Evolutionary conservation across 2,329 filamentous ascomycete species (phyloP), one percentile per base, ranked within the genome.

Genomic region (Trichoderma sp.): DNA sequence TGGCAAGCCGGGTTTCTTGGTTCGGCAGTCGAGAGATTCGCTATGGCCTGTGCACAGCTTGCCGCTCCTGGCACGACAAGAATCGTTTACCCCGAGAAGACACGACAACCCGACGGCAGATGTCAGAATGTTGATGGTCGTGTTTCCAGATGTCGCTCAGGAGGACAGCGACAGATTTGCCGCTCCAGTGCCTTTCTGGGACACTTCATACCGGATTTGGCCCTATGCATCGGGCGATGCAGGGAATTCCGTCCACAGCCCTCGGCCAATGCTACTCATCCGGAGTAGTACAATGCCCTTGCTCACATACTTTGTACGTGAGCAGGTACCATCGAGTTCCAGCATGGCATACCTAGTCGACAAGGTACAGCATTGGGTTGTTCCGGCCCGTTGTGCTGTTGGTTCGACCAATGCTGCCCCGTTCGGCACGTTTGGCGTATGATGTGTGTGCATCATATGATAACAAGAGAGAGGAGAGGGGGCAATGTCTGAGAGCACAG

Each of bases 21-120:
- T n/a, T 66, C 62, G 62, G 67, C 63, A 63, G 52, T 66, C 63
- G 57, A 39, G 41, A 68, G 62, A 67, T 67, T 68, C 50, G 39
- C 48, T 50, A 43, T 65, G 65, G 67, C 67, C 67, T 68, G 67
- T 68, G 67, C 67, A 57, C 67, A 28, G 51, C 60, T 47, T 56
- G 28, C 51, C 50, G 60, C 60, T 41, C 30, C 34, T 15, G 19
- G 3, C 51, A 44, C 19, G 28, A 47, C 24, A 50, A 21, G 28
- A 26, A 55, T 44, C 43, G 45, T 19, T 52, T 34, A n/a, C n/a
- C 24, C 50, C 14, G 34, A 39, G 34, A 39, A 39, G 14, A 28
- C 48, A 34, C 12, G 28, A 51, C 64, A 56, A 39, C 28, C 28
- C 41, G 41, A 48, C 14, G 15, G 9, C 48, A 21, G 17, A 15